These are phyloP conservation scores for Coccomyxa sp. DNA, from an alignment of 139 green algal species.

Conservation along the genomic window DNA sequence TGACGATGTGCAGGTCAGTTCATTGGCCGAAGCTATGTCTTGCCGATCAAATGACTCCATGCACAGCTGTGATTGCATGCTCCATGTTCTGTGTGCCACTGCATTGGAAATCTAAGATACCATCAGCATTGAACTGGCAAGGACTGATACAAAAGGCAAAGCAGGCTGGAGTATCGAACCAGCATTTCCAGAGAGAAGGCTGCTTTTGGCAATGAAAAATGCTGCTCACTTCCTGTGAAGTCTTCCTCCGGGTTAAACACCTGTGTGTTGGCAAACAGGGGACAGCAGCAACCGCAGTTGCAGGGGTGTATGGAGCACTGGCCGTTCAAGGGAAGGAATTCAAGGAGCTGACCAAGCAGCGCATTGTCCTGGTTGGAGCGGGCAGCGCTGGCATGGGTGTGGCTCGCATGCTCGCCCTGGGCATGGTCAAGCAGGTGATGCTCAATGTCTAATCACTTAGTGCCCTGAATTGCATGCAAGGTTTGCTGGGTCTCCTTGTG, in stretches of 20 bases:
- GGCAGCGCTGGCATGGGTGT: constrained; percentile 72
- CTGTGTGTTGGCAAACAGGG: constrained; percentile 25
- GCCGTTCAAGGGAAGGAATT: constrained; percentile 26
- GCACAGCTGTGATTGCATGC: not conserved
- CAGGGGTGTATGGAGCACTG: constrained; percentile 58
- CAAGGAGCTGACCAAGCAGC: constrained; percentile 52
- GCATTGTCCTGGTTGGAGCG: constrained; percentile 57
- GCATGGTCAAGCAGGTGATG: constrained; percentile 67
- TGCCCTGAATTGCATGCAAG: not conserved
- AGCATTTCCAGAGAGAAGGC: no score
- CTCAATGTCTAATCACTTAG: not conserved
- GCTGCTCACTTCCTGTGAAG: no score
- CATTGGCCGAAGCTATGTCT: not conserved
- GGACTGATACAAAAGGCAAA: no score
- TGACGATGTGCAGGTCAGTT: constrained; percentile 63
- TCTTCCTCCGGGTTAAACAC: no score
- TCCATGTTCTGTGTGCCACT: not conserved
- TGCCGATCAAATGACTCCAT: not conserved
- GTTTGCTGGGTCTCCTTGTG: not conserved
- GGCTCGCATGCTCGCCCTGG: constrained; percentile 45
- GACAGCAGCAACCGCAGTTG: constrained; percentile 54
- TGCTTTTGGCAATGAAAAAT: no score
- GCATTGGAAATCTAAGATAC: not conserved
- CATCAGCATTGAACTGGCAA: no score
- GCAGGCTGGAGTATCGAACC: no score